A percentile compares a stretch with the other conserved stretches of the same genome.
Conservation (phyloP, 163 green algal species). For the Scenedesmus sp. region DNA sequence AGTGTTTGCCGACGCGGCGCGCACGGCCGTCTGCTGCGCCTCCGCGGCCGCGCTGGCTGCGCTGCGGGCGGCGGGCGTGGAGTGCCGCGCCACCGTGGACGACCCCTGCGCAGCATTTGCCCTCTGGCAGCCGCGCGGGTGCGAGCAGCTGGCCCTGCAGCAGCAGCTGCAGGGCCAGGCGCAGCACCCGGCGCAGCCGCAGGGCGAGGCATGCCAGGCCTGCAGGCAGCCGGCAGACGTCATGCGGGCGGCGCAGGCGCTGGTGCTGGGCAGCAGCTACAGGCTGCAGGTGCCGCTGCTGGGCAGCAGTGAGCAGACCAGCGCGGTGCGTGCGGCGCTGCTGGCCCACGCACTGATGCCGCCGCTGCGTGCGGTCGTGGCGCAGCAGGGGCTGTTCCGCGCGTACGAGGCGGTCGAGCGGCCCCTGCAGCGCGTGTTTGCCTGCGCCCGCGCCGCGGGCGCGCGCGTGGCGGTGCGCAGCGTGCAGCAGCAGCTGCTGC, state of each 20-base stretch:
- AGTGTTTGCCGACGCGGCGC: slow-evolving; percentile 18
- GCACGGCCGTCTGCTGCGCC: slow-evolving; percentile 18
- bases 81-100: slow-evolving; percentile 14
- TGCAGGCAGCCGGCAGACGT: background rate
- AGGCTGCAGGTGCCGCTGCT: slow-evolving; percentile 20
- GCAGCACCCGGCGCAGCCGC: background rate
- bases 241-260: background rate
- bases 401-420: slow-evolving; percentile 18
- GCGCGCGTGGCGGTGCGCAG: background rate
- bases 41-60: slow-evolving; percentile 14
- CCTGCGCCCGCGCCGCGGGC: background rate
- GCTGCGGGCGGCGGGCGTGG: slow-evolving; percentile 15
- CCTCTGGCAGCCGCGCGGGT: slow-evolving; percentile 25
- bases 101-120: slow-evolving; percentile 31
- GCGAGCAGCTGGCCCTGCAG: background rate
- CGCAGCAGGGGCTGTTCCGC: background rate
- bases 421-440: slow-evolving; percentile 16
- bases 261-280: background rate
- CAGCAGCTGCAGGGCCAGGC: background rate
- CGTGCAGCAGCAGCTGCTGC: background rate
- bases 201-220: too few relatives aligned
- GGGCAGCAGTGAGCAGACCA: background rate
- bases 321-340: slow-evolving; percentile 15
- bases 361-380: slow-evolving; percentile 21
- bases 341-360: slow-evolving; percentile 25